Conservation (phyloP, 164 flowering plant species). For the Nymphaea colorata region DNA sequence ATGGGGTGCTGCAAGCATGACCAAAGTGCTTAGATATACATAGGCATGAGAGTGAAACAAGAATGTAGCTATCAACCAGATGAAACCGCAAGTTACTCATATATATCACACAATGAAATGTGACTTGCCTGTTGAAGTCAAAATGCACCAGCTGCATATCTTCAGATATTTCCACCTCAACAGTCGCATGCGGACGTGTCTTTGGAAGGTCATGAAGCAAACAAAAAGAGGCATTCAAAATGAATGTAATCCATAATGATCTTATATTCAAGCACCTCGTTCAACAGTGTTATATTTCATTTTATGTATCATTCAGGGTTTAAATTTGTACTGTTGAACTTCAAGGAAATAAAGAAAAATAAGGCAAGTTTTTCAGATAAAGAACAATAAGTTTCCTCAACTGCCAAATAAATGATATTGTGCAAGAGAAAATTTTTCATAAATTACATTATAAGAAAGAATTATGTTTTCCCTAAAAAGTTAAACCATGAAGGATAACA, state of each 20-base stretch:
- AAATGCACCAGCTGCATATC: constrained; percentile 99
- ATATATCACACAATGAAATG: not conserved
- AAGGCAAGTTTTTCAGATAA: not conserved
- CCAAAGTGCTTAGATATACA: not conserved
- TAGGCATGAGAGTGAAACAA: too few species aligned
- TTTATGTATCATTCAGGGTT: not conserved
- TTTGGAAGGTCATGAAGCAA: constrained; percentile 6
- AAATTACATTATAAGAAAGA: too few species aligned
- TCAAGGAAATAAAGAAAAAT: not conserved
- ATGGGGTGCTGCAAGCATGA: constrained; percentile 70
- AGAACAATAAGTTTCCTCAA: too few species aligned
- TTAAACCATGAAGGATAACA: too few species aligned
- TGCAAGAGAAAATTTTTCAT: not conserved
- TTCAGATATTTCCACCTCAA: constrained; percentile 96
- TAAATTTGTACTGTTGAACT: not conserved
- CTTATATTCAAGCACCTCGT: not conserved
- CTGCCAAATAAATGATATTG: too few species aligned
- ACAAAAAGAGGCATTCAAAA: too few species aligned
- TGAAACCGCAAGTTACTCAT: too few species aligned
- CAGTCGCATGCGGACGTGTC: constrained; percentile 98
- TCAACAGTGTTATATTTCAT: not conserved
- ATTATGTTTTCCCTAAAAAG: too few species aligned
- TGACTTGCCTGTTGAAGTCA: constrained; percentile 76
- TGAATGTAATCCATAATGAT: too few species aligned
- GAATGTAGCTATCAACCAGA: too few species aligned